phyloP scores from a whole-genome alignment of 257 asterid species.

The Plantago major region DNA sequence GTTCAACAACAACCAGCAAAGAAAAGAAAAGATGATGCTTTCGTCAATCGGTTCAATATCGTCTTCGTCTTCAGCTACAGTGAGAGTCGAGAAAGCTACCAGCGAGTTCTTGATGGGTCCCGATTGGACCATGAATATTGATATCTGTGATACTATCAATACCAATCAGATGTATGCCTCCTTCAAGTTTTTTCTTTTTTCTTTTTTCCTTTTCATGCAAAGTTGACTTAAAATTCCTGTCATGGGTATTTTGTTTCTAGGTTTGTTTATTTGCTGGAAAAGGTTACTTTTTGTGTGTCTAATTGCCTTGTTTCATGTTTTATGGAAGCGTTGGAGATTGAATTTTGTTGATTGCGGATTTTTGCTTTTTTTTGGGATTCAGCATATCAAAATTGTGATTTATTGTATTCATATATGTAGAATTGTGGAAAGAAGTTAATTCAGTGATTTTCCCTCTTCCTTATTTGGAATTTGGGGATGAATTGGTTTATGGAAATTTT shows the following conservation, averaged over 20 bases:
- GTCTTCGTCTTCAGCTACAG: slow-evolving; percentile 53
- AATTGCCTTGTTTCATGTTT: not conserved
- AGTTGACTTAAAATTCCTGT: slow-evolving; percentile 37
- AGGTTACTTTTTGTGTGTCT: slow-evolving; percentile 3
- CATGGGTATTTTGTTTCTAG: slow-evolving; percentile 6
- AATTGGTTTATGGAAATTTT: not conserved
- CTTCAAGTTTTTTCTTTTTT: not conserved
- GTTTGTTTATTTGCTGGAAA: slow-evolving; percentile 6
- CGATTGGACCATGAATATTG: slow-evolving; percentile 94
- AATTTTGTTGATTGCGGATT: not conserved
- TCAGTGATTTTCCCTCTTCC: not conserved
- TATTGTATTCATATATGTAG: slow-evolving; percentile 9
- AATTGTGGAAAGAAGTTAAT: not conserved
- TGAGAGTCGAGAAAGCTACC: slow-evolving; percentile 88
- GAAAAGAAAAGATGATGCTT: slow-evolving; percentile 24
- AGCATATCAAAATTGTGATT: not conserved
- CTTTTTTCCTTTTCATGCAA: slow-evolving; percentile 33
- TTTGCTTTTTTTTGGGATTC: not conserved
- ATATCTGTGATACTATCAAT: slow-evolving; percentile 79
- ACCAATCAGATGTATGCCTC: slow-evolving; percentile 60
- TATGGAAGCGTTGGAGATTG: not conserved
- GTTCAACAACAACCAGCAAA: not conserved
- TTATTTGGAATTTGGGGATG: slow-evolving; percentile 4
- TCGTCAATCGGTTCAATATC: slow-evolving; percentile 36
- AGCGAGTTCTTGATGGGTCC: slow-evolving; percentile 97